A percentile compares a stretch with the other conserved stretches of the same genome.
Conservation (phyloP, 305 asterid genomes). For the Fraxinus paxiana region DNA sequence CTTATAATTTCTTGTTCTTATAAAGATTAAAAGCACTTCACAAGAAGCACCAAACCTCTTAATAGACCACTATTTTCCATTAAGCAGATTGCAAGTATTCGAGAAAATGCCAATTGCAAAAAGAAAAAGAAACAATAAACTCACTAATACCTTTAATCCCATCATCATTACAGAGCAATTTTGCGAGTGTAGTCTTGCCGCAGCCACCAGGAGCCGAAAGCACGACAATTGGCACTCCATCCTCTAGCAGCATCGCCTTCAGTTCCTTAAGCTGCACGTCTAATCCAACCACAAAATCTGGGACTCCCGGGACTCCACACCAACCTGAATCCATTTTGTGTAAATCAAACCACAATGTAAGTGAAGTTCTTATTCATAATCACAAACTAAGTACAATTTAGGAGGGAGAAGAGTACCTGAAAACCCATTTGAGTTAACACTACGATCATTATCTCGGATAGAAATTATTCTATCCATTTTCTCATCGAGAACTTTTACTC, state of each 20-base stretch:
- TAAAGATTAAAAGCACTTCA: neutral
- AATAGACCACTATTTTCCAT: neutral
- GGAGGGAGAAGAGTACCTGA: neutral
- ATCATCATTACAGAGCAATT: conserved; percentile 26
- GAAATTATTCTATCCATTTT: conserved; percentile 1
- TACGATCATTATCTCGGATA: neutral
- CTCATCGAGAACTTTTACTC: neutral
- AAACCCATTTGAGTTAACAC: neutral
- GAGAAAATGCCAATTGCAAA: neutral
- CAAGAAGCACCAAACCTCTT: neutral
- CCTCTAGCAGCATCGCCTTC: conserved; percentile 20
- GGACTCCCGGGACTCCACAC: conserved; percentile 21
- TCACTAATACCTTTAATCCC: conserved; percentile 25
- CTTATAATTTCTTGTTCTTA: neutral
- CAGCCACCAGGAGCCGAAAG: conserved; percentile 41
- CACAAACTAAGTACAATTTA: neutral
- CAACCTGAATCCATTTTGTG: conserved; percentile 12
- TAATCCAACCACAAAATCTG: conserved; percentile 30
- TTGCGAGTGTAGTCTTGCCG: conserved; percentile 36
- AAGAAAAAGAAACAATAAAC: neutral
- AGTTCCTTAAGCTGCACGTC: conserved; percentile 24
- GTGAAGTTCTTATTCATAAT: neutral
- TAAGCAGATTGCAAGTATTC: neutral
- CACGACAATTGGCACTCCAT: conserved; percentile 20
- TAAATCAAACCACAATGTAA: neutral